A percentile compares a stretch with the other conserved stretches of the same genome.
Evolutionary conservation across 2,329 filamentous ascomycete genomes (phyloP).

Genomic region (Beauveria australis): DNA sequence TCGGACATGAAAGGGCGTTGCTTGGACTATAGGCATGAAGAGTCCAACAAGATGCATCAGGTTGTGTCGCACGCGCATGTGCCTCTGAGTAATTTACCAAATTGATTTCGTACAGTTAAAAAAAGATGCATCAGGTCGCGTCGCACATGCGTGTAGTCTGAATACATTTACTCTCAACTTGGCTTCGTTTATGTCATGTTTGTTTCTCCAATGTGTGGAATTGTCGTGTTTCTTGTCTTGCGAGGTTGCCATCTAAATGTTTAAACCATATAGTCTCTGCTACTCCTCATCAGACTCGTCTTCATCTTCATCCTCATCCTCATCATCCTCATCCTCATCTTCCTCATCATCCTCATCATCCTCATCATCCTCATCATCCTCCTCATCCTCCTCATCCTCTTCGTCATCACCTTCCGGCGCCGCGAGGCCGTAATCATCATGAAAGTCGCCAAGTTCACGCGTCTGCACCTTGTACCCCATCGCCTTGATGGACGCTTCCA

Average conservation of each 20-base stretch:
- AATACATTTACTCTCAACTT: neutral
- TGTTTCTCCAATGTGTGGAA: neutral
- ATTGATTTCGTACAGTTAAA: too few species aligned
- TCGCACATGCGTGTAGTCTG: neutral
- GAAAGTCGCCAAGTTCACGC: slow-evolving; percentile 67
- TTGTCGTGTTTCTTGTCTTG: neutral
- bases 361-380: slow-evolving; percentile 41
- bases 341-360: slow-evolving; percentile 30
- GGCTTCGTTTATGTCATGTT: neutral
- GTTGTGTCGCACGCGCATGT: neutral
- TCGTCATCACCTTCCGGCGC: slow-evolving; percentile 52
- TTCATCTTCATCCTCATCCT: slow-evolving; percentile 31
- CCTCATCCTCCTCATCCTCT: slow-evolving; percentile 52
- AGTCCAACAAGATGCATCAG: neutral
- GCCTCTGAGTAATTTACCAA: too few species aligned
- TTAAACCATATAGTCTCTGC: slow-evolving; percentile 14
- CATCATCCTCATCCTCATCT: slow-evolving; percentile 37
- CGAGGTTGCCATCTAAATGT: neutral
- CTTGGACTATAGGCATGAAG: neutral
- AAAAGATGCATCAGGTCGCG: too few species aligned
- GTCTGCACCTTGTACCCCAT: slow-evolving; percentile 74
- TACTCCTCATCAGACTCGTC: slow-evolving; percentile 26
- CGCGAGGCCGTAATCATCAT: slow-evolving; percentile 82
- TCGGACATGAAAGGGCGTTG: neutral
- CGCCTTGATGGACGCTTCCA: slow-evolving; percentile 64